These are phyloP conservation scores for Aspergillus luchuensis DNA, from an alignment of 2,329 filamentous ascomycete species.

Conservation along the genomic window DNA sequence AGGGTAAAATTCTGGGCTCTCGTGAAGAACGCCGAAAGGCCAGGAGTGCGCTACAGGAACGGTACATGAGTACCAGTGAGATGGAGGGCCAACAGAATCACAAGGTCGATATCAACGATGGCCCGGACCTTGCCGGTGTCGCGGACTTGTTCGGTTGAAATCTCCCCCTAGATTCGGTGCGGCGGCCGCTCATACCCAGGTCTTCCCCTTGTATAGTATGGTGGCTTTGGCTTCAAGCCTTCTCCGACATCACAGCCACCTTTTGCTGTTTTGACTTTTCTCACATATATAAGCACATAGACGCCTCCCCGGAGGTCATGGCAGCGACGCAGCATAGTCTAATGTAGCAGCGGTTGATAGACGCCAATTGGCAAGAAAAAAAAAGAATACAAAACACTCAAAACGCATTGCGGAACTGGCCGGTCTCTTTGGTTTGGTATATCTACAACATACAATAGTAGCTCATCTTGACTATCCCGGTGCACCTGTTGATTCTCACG, in stretches of 20 bases:
- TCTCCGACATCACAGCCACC: neutral
- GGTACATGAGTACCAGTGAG: constrained; percentile 46
- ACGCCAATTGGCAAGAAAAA: neutral
- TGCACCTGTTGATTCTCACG: constrained; percentile 6
- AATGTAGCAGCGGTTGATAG: neutral
- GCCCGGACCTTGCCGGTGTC: constrained; percentile 54
- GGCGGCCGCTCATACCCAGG: neutral
- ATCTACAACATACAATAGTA: constrained; percentile 35
- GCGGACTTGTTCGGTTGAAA: constrained; percentile 56
- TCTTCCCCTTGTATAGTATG: constrained; percentile 23
- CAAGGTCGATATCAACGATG: constrained; percentile 48
- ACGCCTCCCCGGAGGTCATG: neutral
- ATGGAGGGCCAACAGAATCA: constrained; percentile 45
- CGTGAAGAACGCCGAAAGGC: constrained; percentile 46
- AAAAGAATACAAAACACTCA: constrained; percentile 1
- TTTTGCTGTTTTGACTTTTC: constrained; percentile 8
- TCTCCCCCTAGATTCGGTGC: neutral
- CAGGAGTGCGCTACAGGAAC: constrained; percentile 44
- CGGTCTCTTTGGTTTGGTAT: constrained; percentile 34
- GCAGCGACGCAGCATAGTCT: neutral
- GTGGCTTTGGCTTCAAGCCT: constrained; percentile 5
- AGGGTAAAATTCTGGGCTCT: constrained; percentile 71
- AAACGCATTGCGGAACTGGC: constrained; percentile 29
- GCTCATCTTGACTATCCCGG: constrained; percentile 9
- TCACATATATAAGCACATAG: constrained; percentile 4